Evolutionary conservation across 2,329 filamentous ascomycete genomes (phyloP).

Genomic region (Didymella arachidicola): DNA sequence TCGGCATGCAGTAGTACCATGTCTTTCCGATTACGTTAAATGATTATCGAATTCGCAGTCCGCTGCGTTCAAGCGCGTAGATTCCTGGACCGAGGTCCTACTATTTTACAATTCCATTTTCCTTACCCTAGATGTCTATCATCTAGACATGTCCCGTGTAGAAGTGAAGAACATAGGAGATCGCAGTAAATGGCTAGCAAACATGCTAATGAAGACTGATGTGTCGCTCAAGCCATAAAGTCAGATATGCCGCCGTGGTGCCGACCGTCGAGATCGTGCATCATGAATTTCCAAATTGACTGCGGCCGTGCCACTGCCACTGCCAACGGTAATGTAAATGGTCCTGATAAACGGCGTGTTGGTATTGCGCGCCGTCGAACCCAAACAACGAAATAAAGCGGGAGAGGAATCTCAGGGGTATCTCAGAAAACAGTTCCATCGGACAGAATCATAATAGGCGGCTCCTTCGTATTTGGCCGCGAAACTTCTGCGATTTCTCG

Average conservation of each 20-base stretch:
- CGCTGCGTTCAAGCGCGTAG: constrained; percentile 9
- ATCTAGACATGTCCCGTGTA: constrained; percentile 17
- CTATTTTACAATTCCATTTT: constrained; percentile 24
- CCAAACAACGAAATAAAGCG: constrained; percentile 35
- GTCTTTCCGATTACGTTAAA: constrained; percentile 4
- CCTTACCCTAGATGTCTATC: constrained; percentile 17
- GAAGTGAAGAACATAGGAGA: constrained; percentile 21
- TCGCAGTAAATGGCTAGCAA: constrained; percentile 11
- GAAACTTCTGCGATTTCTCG: constrained; percentile 96
- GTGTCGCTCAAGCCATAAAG: constrained; percentile 28
- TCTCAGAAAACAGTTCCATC: constrained; percentile 93
- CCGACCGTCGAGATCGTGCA: constrained; percentile 40
- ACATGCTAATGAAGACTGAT: constrained; percentile 14
- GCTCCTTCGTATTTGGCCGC: constrained; percentile 93
- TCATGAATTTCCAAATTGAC: constrained; percentile 32
- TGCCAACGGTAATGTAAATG: constrained; percentile 14
- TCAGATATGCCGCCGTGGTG: constrained; percentile 30
- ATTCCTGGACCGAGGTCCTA: constrained; percentile 13
- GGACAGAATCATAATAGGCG: constrained; percentile 93
- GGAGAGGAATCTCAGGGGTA: constrained; percentile 49
- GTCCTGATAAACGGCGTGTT: constrained; percentile 26
- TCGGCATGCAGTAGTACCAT: not conserved
- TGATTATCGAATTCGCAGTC: constrained; percentile 8
- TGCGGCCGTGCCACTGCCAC: constrained; percentile 28
- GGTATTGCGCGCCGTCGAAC: constrained; percentile 21